Base-by-base conservation (phyloP, 2,329 filamentous ascomycete genomes). In the Chaetomium olivaceum region DNA sequence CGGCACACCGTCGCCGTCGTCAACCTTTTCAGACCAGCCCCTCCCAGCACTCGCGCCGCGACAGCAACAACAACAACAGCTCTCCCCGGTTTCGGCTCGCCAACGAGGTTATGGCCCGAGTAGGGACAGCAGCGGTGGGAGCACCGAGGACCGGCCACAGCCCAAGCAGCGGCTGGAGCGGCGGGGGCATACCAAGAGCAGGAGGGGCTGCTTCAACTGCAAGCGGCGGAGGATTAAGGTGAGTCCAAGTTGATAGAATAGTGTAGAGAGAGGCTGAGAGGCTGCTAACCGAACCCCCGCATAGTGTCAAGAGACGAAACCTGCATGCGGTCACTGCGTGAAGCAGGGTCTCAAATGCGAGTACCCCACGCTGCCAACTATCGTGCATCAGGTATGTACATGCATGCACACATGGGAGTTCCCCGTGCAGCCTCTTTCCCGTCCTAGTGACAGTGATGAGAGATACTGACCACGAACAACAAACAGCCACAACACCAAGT, bases 211-310 rank as follows among this genome's bases (percentile, higher is more conserved):
- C 75, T 89, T 83, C 74, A 88, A 88, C 73, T 90, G 88, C 78
- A 90, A 90, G 76, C 80, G 84, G 63, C 79, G 87, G 50, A 83
- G 87, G 65, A 89, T 90, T 74, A 90, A 87, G 82, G 84, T 84
- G 75, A 25, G 68, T 61, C 5, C 1, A n/a, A 2, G 2, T 12
- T 3, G n/a, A n/a, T 7, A 8, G n/a, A 19, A 43, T 19, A 19
- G 16, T 19, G 39, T 6, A 43, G 39, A 16, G 16, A 5, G 39
- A 43, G 39, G 25, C 27, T 29, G 21, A 52, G 43, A 23, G 46
- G 21, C 52, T 64, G 48, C 23, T 50, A 23, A 52, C 21, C 5
- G n/a, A 27, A 43, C 39, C 39, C 23, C 46, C 21, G 14, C 25
- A 23, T 66, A 89, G 83, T 90, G 88, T 73, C 87, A 89, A 76